Conservation (phyloP, 805 yeast species). For the Ogataea saltuana region DNA sequence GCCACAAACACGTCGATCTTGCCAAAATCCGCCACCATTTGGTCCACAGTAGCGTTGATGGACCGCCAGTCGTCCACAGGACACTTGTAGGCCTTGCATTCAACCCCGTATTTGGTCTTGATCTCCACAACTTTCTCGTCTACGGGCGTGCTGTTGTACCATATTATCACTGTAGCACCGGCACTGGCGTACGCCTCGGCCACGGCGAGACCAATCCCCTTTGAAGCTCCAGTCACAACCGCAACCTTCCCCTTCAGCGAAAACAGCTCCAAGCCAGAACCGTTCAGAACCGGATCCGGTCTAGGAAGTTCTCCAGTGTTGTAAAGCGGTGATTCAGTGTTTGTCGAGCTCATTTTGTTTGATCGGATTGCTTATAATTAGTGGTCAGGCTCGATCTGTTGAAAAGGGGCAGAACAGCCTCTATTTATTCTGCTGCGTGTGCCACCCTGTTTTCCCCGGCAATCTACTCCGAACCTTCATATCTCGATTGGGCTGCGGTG, state of each 20-base stretch:
- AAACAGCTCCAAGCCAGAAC: constrained; percentile 63
- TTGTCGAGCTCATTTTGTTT: too few species aligned
- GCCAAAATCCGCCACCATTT: constrained; percentile 69
- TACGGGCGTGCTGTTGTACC: constrained; percentile 66
- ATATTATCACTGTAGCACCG: constrained; percentile 79
- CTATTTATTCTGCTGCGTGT: constrained; percentile 1
- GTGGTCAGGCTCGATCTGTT: too few species aligned
- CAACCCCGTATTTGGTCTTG: constrained; percentile 58
- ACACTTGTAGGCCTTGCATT: constrained; percentile 64
- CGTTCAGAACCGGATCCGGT: constrained; percentile 51
- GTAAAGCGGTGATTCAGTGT: background rate
- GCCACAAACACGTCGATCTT: constrained; percentile 82
- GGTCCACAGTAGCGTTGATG: constrained; percentile 50
- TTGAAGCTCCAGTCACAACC: constrained; percentile 78
- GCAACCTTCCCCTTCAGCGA: constrained; percentile 85
- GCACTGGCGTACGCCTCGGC: constrained; percentile 85
- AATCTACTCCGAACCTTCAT: constrained; percentile 4
- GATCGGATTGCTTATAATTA: too few species aligned
- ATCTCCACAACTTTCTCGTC: constrained; percentile 60
- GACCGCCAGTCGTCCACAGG: constrained; percentile 49
- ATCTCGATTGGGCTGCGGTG: too few species aligned
- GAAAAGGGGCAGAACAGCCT: background rate
- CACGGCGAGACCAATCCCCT: constrained; percentile 79
- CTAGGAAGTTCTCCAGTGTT: constrained; percentile 53
- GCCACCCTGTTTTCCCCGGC: background rate